Conservation (phyloP, 129 eudicot species). For the Centella asiatica region DNA sequence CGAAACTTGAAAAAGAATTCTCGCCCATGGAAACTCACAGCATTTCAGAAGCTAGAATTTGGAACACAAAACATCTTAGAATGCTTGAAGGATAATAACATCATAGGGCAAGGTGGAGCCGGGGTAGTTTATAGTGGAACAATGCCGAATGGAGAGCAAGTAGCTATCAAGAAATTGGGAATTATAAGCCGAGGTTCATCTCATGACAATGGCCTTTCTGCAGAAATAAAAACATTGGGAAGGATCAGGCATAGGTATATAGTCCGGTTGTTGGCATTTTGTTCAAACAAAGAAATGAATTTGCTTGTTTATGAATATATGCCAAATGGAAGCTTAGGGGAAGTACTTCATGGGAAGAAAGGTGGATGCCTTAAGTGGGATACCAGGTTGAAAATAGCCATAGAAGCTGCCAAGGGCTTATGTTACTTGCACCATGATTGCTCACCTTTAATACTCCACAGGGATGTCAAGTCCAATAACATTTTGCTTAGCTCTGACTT, state of each 20-base stretch:
- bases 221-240: constrained; percentile 62
- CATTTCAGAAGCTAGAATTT: constrained; percentile 63
- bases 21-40: constrained; percentile 56
- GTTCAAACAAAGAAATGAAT: constrained; percentile 55
- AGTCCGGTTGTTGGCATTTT: constrained; percentile 56
- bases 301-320: constrained; percentile 69
- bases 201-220: constrained; percentile 70
- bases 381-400: constrained; percentile 53
- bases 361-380: constrained; percentile 62
- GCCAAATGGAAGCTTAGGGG: constrained; percentile 86
- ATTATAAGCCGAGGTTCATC: constrained; percentile 44
- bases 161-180: constrained; percentile 60
- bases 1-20: constrained; percentile 27
- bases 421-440: constrained; percentile 82
- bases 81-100: constrained; percentile 58
- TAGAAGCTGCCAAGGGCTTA: constrained; percentile 75
- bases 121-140: constrained; percentile 66
- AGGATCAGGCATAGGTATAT: constrained; percentile 60
- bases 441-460: constrained; percentile 66
- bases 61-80: constrained; percentile 52
- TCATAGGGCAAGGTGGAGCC: constrained; percentile 71
- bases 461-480: constrained; percentile 64
- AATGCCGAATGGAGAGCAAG: constrained; percentile 69
- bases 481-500: constrained; percentile 57
- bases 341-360: constrained; percentile 61